Evolutionary conservation across 2,329 filamentous ascomycete genomes (phyloP).

Genomic region (Pestalotiopsis sp.): DNA sequence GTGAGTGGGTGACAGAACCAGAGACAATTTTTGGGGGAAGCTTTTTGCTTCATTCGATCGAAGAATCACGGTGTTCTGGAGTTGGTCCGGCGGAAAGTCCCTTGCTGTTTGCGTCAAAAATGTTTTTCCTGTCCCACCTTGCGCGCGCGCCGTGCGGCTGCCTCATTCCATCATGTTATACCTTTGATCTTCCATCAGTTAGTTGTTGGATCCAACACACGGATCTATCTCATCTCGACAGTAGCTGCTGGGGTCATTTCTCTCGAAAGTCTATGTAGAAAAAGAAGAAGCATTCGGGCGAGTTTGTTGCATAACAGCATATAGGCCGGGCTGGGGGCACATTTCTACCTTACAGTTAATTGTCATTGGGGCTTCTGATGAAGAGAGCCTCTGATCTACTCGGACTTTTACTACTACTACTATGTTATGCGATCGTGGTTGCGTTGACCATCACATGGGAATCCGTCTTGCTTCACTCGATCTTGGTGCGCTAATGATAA

Average conservation of each 20-base stretch:
- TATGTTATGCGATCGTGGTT: not conserved
- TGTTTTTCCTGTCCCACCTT: not conserved
- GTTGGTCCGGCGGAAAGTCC: not conserved
- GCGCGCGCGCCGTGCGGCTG: not conserved
- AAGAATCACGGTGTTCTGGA: slow-evolving; percentile 14
- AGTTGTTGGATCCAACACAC: slow-evolving; percentile 3
- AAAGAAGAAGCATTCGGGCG: slow-evolving; percentile 8
- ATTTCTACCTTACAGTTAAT: slow-evolving; percentile 4
- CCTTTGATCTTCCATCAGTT: slow-evolving; percentile 4
- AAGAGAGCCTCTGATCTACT: not conserved
- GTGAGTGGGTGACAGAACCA: not conserved
- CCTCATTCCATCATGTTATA: slow-evolving; percentile 9
- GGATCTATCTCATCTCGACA: not conserved
- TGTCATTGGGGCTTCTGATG: not conserved
- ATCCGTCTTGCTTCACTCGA: too few species aligned
- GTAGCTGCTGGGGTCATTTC: not conserved
- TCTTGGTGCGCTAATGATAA: not conserved
- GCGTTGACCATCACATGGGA: not conserved
- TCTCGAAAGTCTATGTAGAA: not conserved
- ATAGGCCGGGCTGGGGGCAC: not conserved
- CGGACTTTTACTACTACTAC: not conserved
- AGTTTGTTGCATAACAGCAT: slow-evolving; percentile 10
- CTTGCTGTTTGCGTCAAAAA: slow-evolving; percentile 2
- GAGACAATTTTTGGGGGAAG: not conserved
- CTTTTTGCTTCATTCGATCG: not conserved